These are phyloP conservation scores for Phylloboletellus chloephorus DNA, from an alignment of 1,284 basidiomycete genomes.

Conservation along the genomic window DNA sequence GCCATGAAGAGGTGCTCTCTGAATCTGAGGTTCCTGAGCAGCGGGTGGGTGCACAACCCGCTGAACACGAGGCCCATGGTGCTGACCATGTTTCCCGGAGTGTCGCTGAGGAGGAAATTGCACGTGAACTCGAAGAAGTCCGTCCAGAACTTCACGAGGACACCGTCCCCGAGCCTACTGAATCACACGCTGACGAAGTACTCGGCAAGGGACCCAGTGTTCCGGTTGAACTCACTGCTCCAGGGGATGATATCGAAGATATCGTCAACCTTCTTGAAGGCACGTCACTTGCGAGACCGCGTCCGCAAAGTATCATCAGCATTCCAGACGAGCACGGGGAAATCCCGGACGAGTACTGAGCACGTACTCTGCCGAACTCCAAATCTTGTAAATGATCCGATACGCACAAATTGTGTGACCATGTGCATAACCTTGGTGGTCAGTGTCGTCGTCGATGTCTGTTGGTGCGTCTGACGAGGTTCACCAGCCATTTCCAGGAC, in stretches of 20 bases:
- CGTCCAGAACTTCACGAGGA: conserved; percentile 16
- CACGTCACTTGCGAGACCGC: conserved; percentile 34
- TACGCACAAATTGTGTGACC: conserved; percentile 16
- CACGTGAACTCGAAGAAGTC: conserved; percentile 17
- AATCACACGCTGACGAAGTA: conserved; percentile 8
- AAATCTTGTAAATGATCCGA: conserved; percentile 21
- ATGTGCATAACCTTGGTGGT: conserved; percentile 30
- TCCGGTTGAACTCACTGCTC: conserved; percentile 16
- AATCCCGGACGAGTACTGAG: conserved; percentile 24
- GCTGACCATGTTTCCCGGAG: conserved; percentile 8
- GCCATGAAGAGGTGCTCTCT: conserved; percentile 12
- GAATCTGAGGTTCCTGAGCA: conserved; percentile 15
- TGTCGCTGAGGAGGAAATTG: conserved; percentile 11
- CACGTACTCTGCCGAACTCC: conserved; percentile 1
- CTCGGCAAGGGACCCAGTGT: conserved; percentile 10
- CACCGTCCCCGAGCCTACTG: conserved; percentile 6
- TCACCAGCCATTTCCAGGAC: conserved; percentile 9
- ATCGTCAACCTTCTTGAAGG: conserved; percentile 62
- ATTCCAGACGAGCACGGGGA: conserved; percentile 44
- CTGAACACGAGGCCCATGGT: conserved; percentile 11
- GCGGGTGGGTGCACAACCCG: conserved; percentile 2
- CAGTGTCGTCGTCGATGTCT: conserved; percentile 5
- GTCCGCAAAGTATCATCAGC: conserved; percentile 39
- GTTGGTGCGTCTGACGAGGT: not conserved
- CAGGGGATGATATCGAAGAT: conserved; percentile 48